Evolutionary conservation across 352 stramenopile species (phyloP).

Genomic region (Pilasporangium apinafurcum): DNA sequence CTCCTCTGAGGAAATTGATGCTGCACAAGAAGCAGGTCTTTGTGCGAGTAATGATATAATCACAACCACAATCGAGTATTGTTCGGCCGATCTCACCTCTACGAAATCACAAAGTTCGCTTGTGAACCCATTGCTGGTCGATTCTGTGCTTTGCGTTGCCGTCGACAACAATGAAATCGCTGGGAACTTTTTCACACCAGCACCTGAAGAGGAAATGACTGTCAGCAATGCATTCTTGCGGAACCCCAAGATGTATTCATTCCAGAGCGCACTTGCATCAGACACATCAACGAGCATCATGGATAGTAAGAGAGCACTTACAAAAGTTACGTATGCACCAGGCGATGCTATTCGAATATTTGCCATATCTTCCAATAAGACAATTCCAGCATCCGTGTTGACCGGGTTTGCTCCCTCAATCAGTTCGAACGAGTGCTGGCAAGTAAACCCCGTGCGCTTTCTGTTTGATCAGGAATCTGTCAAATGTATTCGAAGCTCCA

Average conservation of each 20-base stretch:
- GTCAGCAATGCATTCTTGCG: constrained; percentile 24
- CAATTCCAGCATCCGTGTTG: constrained; percentile 11
- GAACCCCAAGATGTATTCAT: constrained; percentile 28
- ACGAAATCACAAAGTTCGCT: constrained; percentile 10
- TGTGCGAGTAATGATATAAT: constrained; percentile 10
- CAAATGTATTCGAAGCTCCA: constrained; percentile 5
- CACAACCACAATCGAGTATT: constrained; percentile 26
- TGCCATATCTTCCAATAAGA: neutral
- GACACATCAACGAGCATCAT: neutral
- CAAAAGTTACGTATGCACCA: constrained; percentile 8
- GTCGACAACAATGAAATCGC: constrained; percentile 45
- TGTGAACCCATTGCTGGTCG: constrained; percentile 25
- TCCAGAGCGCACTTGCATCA: constrained; percentile 3
- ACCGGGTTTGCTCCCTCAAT: constrained; percentile 7
- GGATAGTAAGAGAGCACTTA: too few species aligned
- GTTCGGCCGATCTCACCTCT: constrained; percentile 24
- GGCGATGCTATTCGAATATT: constrained; percentile 32
- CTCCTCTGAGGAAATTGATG: constrained; percentile 12
- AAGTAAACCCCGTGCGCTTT: constrained; percentile 18
- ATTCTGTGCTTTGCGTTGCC: constrained; percentile 39
- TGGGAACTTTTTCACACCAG: constrained; percentile 20
- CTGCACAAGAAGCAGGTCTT: constrained; percentile 8
- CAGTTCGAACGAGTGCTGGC: constrained; percentile 20
- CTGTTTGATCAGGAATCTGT: constrained; percentile 1
- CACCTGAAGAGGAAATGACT: constrained; percentile 21